Evolutionary conservation across 768 basidiomycete species (phyloP).

Genomic region (Panaeolus papilionaceus): DNA sequence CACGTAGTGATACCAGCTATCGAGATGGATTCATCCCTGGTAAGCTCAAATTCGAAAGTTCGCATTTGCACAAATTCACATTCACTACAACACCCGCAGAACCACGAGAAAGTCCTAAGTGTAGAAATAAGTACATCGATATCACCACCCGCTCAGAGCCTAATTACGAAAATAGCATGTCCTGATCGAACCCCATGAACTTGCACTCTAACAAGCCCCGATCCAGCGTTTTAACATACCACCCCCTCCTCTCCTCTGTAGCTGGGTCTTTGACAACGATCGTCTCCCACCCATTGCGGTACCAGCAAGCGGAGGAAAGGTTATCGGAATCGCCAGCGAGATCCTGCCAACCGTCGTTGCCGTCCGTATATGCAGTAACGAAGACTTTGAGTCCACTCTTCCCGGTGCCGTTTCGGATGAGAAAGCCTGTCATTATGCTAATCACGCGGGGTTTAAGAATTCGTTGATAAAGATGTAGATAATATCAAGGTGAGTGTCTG

Average conservation of each 20-base stretch:
- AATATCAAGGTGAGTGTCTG: background rate
- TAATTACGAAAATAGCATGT: conserved; percentile 1
- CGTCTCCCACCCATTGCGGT: conserved; percentile 20
- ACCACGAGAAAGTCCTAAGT: background rate
- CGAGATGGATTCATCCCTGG: no score
- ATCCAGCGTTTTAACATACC: conserved; percentile 22
- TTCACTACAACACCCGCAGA: background rate
- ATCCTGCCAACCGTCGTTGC: conserved; percentile 14
- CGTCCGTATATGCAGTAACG: conserved; percentile 16
- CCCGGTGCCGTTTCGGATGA: conserved; percentile 9
- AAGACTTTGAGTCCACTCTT: conserved; percentile 6
- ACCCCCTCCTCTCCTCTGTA: conserved; percentile 17
- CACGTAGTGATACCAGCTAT: no score
- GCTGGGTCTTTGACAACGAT: conserved; percentile 19
- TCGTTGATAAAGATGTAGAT: background rate
- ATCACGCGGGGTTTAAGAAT: no score
- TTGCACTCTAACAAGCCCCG: conserved; percentile 6
- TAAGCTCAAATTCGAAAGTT: no score
- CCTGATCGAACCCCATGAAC: conserved; percentile 22
- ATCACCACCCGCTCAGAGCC: background rate
- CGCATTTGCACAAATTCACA: no score
- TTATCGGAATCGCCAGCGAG: conserved; percentile 8
- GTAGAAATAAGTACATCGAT: background rate
- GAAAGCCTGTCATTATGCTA: conserved; percentile 17
- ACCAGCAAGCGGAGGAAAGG: conserved; percentile 3